Percentiles rank a stretch among this genome's conserved stretches.
phyloP scores from a whole-genome alignment of 768 basidiomycete species.

The Termitomyces sp. region DNA sequence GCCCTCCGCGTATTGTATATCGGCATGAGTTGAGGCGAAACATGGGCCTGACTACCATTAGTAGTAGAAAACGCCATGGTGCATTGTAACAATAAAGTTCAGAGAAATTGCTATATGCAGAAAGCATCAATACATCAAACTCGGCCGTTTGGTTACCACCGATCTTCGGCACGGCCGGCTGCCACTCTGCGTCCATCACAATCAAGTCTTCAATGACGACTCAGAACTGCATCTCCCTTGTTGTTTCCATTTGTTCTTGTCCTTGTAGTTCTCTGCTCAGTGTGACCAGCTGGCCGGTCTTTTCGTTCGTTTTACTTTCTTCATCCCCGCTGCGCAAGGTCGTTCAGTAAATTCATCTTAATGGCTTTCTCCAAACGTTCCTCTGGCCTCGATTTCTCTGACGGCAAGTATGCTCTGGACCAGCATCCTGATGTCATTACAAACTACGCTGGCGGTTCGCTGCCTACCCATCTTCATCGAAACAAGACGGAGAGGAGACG shows the following conservation, averaged over 20 bases:
- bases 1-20: not conserved
- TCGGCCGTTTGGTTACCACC: not conserved
- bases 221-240: slow-evolving; percentile 4
- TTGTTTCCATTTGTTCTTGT: slow-evolving; percentile 12
- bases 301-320: slow-evolving; percentile 29
- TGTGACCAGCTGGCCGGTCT: slow-evolving; percentile 48
- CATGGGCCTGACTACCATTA: not conserved
- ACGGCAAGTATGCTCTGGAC: slow-evolving; percentile 42
- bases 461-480: slow-evolving; percentile 60
- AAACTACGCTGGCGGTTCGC: slow-evolving; percentile 25
- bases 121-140: not conserved
- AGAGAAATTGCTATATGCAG: slow-evolving; percentile 1
- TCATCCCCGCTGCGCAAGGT: slow-evolving; percentile 32
- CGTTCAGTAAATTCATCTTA: slow-evolving; percentile 26
- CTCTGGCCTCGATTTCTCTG: slow-evolving; percentile 70
- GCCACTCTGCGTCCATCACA: not conserved
- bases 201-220: slow-evolving; percentile 1
- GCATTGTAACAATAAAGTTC: not conserved
- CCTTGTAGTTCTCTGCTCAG: slow-evolving; percentile 17
- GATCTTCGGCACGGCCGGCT: slow-evolving; percentile 2
- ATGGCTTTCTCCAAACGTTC: slow-evolving; percentile 40
- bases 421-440: slow-evolving; percentile 48
- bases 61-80: not conserved
- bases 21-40: not conserved
- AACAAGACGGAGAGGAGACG: slow-evolving; percentile 84